These are phyloP conservation scores for Elongisporangium anandrum DNA, from an alignment of 352 stramenopile species.

Conservation along the genomic window DNA sequence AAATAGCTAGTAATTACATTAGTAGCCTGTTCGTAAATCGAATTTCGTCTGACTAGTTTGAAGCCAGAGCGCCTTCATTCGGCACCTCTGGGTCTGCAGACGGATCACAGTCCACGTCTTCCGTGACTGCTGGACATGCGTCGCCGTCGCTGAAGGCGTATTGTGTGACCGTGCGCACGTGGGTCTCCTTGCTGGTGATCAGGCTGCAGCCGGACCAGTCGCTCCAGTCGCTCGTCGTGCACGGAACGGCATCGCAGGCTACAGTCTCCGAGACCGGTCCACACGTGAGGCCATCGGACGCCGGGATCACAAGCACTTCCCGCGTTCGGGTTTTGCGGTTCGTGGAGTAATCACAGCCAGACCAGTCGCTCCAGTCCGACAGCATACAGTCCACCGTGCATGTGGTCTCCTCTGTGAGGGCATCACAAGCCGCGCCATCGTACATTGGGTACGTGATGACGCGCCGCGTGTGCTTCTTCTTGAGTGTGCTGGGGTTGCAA, in stretches of 20 bases:
- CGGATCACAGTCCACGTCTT: neutral
- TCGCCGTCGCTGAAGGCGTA: constrained; percentile 29
- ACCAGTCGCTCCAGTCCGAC: constrained; percentile 40
- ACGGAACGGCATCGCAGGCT: constrained; percentile 40
- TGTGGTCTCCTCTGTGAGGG: constrained; percentile 11
- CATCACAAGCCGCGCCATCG: constrained; percentile 22
- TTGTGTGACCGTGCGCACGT: constrained; percentile 22
- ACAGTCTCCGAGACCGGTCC: constrained; percentile 13
- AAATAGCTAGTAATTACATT: neutral
- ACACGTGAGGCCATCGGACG: constrained; percentile 20
- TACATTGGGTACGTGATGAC: constrained; percentile 27
- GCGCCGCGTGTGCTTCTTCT: constrained; percentile 21
- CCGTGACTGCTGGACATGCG: constrained; percentile 7
- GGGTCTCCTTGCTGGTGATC: constrained; percentile 31
- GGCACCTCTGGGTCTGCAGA: neutral
- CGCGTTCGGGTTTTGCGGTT: constrained; percentile 38
- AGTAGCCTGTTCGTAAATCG: too few species aligned
- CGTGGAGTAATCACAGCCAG: constrained; percentile 37
- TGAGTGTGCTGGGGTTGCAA: constrained; percentile 27
- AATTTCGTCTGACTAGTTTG: neutral
- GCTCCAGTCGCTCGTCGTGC: constrained; percentile 37
- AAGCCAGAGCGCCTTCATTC: neutral
- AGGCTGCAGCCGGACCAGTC: constrained; percentile 46
- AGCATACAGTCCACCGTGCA: constrained; percentile 51
- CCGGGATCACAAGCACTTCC: constrained; percentile 24